Evolutionary conservation across 1,284 basidiomycete species (phyloP), one percentile per base, ranked within the genome.

Genomic region (Tilletia setariae): DNA sequence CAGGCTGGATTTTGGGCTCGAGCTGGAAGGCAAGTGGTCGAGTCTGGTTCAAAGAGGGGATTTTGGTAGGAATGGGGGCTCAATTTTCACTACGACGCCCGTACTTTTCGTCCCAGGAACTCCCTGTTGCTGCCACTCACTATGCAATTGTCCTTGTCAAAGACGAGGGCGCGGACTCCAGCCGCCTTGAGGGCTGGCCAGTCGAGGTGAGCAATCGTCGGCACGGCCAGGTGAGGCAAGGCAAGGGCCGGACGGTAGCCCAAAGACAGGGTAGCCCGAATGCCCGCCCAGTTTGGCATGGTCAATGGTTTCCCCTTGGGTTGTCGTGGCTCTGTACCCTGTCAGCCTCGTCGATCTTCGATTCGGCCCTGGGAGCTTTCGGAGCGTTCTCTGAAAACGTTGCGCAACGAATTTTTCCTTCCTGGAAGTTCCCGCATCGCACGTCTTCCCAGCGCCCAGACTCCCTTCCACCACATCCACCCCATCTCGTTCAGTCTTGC

Each of bases 141-240:
- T 75, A 98, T 83, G 80, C 95, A 98, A 76, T 98, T 98, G 83
- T 98, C 95, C 85, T 97, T 98, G 87, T 98, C 95, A 74, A 97
- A 90, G 0, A 98, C 89, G 13, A 91, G 90, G 42, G 90, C 93
- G 61, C 89, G 88, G 77, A 93, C 94, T 1, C 94, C 94, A 19
- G 89, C 88, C 67, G 85, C 85, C 70, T 87, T 86, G 46, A 98
- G 85, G 16, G 89, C 89, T n/a, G 78, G 77, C 86, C 94, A 97
- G 83, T 97, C 89, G 76, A 98, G 86, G 73, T 91, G 87, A 83
- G 91, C 89, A 76, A 98, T 93, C 81, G 92, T 93, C 9, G 42
- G 42, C 32, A 64, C 62, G 40, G 35, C 42, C 11, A 64, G 19
- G 44, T 64, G 42, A 2, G 62, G 62, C 35, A 64, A 23, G 42